Evolutionary conservation across 257 asterid species (phyloP).

Genomic region (Handroanthus guayacan): DNA sequence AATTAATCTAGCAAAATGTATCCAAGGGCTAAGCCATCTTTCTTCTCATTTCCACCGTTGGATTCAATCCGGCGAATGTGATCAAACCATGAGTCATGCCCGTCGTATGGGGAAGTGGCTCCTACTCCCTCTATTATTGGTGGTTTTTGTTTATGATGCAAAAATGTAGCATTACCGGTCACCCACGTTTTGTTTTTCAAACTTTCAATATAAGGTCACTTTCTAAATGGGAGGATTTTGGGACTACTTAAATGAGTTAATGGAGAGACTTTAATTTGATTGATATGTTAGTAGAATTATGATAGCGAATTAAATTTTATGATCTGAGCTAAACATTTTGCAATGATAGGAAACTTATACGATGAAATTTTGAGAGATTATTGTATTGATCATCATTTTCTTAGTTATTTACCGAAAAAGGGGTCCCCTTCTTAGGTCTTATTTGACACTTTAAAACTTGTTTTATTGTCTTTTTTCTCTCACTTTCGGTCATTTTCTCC

Average conservation of each 20-base stretch:
- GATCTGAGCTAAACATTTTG: too few species aligned
- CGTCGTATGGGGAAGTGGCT: slow-evolving; percentile 39
- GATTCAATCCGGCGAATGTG: slow-evolving; percentile 10
- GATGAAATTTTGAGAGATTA: too few species aligned
- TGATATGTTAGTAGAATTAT: too few species aligned
- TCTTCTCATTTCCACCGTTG: slow-evolving; percentile 31
- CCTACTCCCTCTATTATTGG: slow-evolving; percentile 54
- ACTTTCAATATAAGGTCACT: too few species aligned
- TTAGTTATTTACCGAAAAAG: not conserved
- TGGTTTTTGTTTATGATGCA: slow-evolving; percentile 26
- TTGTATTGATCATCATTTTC: not conserved
- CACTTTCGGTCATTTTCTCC: slow-evolving; percentile 39
- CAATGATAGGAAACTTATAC: too few species aligned
- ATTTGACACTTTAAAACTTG: slow-evolving; percentile 24
- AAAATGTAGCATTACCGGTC: not conserved
- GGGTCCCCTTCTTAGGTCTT: slow-evolving; percentile 12
- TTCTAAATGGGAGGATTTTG: too few species aligned
- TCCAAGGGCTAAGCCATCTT: not conserved
- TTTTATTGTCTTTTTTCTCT: slow-evolving; percentile 15
- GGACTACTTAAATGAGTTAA: too few species aligned
- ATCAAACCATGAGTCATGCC: slow-evolving; percentile 32
- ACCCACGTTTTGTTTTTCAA: not conserved
- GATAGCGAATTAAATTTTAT: too few species aligned
- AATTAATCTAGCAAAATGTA: slow-evolving; percentile 8
- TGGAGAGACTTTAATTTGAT: too few species aligned